A percentile compares a stretch with the other conserved stretches of the same genome.
These are phyloP conservation scores for Alliaria petiolata DNA, from an alignment of 345 rosid genomes.

Conservation along the genomic window DNA sequence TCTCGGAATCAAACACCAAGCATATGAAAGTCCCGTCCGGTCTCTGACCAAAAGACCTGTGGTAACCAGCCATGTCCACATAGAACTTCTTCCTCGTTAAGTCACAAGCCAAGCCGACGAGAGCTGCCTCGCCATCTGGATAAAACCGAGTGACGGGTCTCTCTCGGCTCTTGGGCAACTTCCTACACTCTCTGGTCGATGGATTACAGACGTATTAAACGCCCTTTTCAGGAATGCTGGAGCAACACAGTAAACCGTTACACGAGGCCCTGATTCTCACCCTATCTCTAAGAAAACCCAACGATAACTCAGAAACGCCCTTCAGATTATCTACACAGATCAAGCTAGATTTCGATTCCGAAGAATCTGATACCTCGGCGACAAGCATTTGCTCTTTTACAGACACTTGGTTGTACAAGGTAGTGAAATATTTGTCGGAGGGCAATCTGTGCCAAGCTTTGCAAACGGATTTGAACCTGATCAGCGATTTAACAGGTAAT, in stretches of 20 bases:
- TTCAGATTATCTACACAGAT: slow-evolving; percentile 57
- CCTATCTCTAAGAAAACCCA: slow-evolving; percentile 67
- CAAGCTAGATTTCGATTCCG: slow-evolving; percentile 46
- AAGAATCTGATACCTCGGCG: slow-evolving; percentile 56
- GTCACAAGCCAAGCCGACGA: slow-evolving; percentile 74
- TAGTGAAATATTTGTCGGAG: slow-evolving; percentile 54
- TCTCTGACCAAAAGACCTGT: slow-evolving; percentile 73
- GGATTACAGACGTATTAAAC: slow-evolving; percentile 85
- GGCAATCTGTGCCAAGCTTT: slow-evolving; percentile 64
- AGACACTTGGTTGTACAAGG: slow-evolving; percentile 51
- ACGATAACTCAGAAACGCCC: slow-evolving; percentile 71
- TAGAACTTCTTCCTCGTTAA: slow-evolving; percentile 40
- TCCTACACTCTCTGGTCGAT: slow-evolving; percentile 58
- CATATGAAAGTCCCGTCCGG: slow-evolving; percentile 75
- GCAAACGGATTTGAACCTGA: slow-evolving; percentile 67
- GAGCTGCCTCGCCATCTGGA: slow-evolving; percentile 80
- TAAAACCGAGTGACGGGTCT: slow-evolving; percentile 70
- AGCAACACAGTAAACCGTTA: slow-evolving; percentile 85
- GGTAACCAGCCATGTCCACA: slow-evolving; percentile 82
- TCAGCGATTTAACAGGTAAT: slow-evolving; percentile 68
- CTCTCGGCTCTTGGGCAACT: slow-evolving; percentile 65
- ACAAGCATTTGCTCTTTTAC: slow-evolving; percentile 48
- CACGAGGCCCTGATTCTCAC: slow-evolving; percentile 78
- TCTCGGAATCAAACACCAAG: slow-evolving; percentile 74
- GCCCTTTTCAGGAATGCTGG: slow-evolving; percentile 78